phyloP scores from a whole-genome alignment of 345 rosid species.

The Firmiana major region DNA sequence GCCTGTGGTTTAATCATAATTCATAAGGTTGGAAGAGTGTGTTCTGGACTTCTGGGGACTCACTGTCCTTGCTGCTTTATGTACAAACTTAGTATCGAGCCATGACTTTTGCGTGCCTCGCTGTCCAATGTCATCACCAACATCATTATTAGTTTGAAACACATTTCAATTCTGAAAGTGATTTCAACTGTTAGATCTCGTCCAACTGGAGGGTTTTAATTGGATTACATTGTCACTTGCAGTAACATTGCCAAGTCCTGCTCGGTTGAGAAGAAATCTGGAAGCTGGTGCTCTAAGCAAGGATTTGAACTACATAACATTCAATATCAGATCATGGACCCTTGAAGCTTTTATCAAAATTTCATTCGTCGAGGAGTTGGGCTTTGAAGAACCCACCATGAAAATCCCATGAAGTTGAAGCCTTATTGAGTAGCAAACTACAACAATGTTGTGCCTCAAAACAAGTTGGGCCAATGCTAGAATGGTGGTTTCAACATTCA shows the following conservation, averaged over 20 bases:
- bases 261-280: neutral
- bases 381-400: neutral
- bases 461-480: too few relatives aligned
- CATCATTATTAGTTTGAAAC: neutral
- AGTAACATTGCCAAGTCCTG: neutral
- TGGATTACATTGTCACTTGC: neutral
- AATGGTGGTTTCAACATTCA: neutral
- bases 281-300: neutral
- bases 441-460: too few relatives aligned
- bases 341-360: neutral
- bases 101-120: neutral
- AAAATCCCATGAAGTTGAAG: too few relatives aligned
- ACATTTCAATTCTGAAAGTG: neutral
- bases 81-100: neutral
- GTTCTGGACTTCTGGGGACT: neutral
- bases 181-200: neutral
- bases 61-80: neutral
- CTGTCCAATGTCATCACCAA: neutral
- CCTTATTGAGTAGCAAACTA: too few relatives aligned
- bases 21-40: neutral
- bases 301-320: neutral
- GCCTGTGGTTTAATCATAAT: constrained; percentile 5
- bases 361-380: neutral
- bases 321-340: neutral
- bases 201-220: neutral